Conservation (phyloP, 441 rosid species). For the Erysimum cheiri region DNA sequence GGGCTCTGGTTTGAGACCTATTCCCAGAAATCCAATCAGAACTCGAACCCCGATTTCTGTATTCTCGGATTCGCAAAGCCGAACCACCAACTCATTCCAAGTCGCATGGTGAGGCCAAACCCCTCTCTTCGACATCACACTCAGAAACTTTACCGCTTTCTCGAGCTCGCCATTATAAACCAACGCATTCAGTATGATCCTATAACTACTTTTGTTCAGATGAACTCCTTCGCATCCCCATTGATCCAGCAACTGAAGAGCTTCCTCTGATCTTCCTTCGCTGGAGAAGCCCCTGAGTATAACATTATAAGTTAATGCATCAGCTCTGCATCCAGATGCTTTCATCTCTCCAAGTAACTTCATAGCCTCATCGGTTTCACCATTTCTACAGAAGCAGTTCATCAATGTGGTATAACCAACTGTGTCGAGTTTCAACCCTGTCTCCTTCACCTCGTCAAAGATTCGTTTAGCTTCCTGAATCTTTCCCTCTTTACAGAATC, state of each 20-base stretch:
- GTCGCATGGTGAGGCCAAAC: conserved; percentile 75
- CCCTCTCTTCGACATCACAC: conserved; percentile 68
- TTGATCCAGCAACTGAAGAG: conserved; percentile 60
- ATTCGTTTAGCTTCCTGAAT: conserved; percentile 60
- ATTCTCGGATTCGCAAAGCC: conserved; percentile 63
- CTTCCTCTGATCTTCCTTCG: conserved; percentile 67
- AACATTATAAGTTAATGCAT: conserved; percentile 71
- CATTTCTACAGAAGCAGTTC: conserved; percentile 64
- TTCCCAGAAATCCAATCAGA: conserved; percentile 53
- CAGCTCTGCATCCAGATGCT: conserved; percentile 63
- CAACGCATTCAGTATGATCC: conserved; percentile 73
- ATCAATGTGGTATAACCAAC: conserved; percentile 77
- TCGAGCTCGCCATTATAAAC: conserved; percentile 61
- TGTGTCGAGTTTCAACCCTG: conserved; percentile 65
- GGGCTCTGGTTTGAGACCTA: conserved; percentile 69
- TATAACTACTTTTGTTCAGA: conserved; percentile 78
- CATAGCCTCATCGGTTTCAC: conserved; percentile 59
- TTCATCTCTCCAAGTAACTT: conserved; percentile 76
- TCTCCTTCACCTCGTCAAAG: conserved; percentile 65
- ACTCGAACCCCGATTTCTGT: conserved; percentile 52
- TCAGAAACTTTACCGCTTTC: conserved; percentile 59
- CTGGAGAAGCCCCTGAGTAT: conserved; percentile 73
- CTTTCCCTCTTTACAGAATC: conserved; percentile 69
- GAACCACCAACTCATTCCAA: conserved; percentile 68
- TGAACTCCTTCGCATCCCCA: conserved; percentile 59